These are phyloP conservation scores for Lasiosphaeria hispida DNA, from an alignment of 495 filamentous ascomycete species.

Conservation along the genomic window DNA sequence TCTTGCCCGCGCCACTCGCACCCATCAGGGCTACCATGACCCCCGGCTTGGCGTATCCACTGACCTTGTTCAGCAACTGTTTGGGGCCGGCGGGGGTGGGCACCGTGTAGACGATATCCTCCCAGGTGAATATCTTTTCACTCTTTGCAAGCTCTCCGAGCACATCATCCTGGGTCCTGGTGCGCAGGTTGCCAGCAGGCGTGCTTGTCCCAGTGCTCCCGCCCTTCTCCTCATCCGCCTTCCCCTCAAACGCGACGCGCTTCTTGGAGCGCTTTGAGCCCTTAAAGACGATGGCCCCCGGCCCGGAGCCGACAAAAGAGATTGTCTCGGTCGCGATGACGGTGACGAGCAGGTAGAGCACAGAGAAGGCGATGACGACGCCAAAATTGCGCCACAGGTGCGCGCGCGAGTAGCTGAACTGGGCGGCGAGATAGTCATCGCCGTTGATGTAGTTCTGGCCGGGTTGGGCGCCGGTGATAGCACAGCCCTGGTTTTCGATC, in stretches of 20 bases:
- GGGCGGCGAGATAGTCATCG: constrained; percentile 56
- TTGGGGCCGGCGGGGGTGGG: constrained; percentile 58
- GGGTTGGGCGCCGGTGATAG: constrained; percentile 51
- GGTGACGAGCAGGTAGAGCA: constrained; percentile 68
- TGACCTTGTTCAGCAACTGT: constrained; percentile 64
- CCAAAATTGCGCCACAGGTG: constrained; percentile 83
- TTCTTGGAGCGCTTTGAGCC: constrained; percentile 28
- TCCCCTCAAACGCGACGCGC: constrained; percentile 20
- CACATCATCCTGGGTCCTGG: constrained; percentile 11
- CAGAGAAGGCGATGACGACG: constrained; percentile 66
- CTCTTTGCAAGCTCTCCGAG: constrained; percentile 17
- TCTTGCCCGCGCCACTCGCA: constrained; percentile 79
- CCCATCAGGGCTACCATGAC: constrained; percentile 81
- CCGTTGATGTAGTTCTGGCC: constrained; percentile 56
- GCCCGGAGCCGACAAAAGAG: constrained; percentile 40
- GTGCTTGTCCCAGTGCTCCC: constrained; percentile 19
- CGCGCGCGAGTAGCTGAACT: constrained; percentile 55
- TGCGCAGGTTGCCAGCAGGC: constrained; percentile 33
- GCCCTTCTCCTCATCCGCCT: constrained; percentile 47
- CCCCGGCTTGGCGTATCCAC: constrained; percentile 78
- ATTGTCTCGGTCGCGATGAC: constrained; percentile 58
- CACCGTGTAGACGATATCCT: constrained; percentile 61
- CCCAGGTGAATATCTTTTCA: constrained; percentile 57
- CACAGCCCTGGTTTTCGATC: constrained; percentile 58
- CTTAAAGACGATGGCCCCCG: constrained; percentile 36